Evolutionary conservation across 495 filamentous ascomycete species (phyloP).

Genomic region (Aspergillus cavernicola): DNA sequence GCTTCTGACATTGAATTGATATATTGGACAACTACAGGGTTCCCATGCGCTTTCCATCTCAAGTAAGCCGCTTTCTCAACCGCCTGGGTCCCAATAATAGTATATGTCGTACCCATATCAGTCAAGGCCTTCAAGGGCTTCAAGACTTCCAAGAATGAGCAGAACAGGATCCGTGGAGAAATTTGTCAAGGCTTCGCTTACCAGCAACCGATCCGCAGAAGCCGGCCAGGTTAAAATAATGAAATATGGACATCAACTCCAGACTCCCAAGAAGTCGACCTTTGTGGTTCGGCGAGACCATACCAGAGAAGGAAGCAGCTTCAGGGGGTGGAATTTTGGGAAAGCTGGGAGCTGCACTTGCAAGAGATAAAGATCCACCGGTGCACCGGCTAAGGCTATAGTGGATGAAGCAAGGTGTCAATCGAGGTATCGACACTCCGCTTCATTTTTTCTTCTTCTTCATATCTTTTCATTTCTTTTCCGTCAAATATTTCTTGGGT

Average conservation of each 20-base stretch:
- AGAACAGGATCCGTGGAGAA: background rate
- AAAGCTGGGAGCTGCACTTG: background rate
- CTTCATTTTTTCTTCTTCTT: background rate
- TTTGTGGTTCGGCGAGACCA: background rate
- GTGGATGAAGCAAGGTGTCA: background rate
- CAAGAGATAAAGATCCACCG: constrained; percentile 2
- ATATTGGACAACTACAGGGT: no score
- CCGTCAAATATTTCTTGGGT: no score
- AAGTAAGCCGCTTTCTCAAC: no score
- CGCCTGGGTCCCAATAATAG: background rate
- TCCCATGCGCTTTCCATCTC: no score
- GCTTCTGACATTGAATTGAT: no score
- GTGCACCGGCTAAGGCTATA: constrained; percentile 1
- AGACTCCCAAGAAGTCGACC: background rate
- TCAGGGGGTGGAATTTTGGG: background rate
- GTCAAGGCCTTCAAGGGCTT: background rate
- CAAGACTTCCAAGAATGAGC: background rate
- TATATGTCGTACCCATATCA: background rate
- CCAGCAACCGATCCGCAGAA: background rate
- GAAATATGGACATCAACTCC: background rate
- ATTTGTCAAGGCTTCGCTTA: background rate
- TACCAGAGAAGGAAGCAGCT: background rate
- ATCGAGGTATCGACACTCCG: background rate
- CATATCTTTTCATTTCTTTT: no score
- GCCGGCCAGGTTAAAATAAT: background rate